Percentiles rank a stretch among this genome's conserved stretches.
These are phyloP conservation scores for Chrysanthemum lavandulifolium DNA, from an alignment of 129 eudicot species.

Conservation along the genomic window DNA sequence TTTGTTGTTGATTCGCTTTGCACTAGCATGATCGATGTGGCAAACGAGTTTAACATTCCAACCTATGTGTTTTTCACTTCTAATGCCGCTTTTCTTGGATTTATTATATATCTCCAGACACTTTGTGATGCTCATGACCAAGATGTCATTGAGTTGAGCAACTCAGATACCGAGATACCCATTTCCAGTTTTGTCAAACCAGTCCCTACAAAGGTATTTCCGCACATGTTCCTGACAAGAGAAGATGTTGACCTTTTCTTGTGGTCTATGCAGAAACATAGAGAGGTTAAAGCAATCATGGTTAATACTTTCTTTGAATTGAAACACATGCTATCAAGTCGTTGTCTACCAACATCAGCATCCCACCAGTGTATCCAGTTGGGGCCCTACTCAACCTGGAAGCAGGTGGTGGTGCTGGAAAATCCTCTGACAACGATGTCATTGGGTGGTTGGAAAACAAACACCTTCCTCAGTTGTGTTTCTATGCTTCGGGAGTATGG, in stretches of 20 bases:
- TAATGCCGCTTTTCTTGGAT: constrained; percentile 27
- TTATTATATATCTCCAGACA: background rate
- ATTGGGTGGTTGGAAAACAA: constrained; percentile 24
- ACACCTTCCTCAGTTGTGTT: constrained; percentile 18
- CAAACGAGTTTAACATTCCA: constrained; percentile 17
- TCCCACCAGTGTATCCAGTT: constrained; percentile 19
- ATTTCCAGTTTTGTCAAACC: constrained; percentile 17
- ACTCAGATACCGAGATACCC: background rate
- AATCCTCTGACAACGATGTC: background rate
- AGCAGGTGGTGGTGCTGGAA: background rate
- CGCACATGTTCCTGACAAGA: background rate
- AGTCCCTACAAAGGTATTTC: constrained; percentile 24
- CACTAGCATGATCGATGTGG: constrained; percentile 19
- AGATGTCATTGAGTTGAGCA: constrained; percentile 4
- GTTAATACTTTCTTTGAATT: constrained; percentile 23
- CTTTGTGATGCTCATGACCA: background rate
- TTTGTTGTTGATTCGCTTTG: constrained; percentile 20
- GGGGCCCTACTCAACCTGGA: constrained; percentile 21
- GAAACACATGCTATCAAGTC: constrained; percentile 17
- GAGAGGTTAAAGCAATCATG: constrained; percentile 16
- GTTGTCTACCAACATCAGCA: background rate
- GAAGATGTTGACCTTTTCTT: constrained; percentile 14
- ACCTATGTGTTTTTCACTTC: constrained; percentile 17
- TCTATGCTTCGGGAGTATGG: constrained; percentile 23
- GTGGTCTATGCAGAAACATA: background rate